Conservation (phyloP, 2,329 filamentous ascomycete genomes). For the Clarireedia paspali region DNA sequence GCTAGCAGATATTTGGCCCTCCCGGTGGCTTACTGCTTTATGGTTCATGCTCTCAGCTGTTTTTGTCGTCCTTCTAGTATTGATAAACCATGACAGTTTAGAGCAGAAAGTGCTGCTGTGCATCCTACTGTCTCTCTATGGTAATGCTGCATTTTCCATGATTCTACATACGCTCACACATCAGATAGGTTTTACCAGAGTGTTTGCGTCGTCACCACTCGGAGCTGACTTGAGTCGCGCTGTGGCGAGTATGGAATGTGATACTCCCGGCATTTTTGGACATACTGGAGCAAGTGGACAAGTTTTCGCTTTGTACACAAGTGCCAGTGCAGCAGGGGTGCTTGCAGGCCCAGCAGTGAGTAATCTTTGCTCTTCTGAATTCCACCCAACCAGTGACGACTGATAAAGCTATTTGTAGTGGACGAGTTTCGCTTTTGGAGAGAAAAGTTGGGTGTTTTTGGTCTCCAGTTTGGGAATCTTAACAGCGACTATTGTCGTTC, state of each 20-base stretch:
- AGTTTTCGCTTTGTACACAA: conserved; percentile 12
- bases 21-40: conserved; percentile 49
- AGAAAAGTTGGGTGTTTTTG: conserved; percentile 8
- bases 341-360: conserved; percentile 9
- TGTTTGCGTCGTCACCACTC: conserved; percentile 10
- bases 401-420: background rate
- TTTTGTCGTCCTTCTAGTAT: conserved; percentile 53
- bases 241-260: conserved; percentile 7
- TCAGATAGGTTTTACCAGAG: conserved; percentile 6
- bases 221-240: conserved; percentile 11
- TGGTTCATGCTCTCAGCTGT: conserved; percentile 52
- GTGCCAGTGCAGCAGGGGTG: conserved; percentile 11
- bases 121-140: conserved; percentile 51
- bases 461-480: conserved; percentile 11
- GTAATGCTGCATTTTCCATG: conserved; percentile 24
- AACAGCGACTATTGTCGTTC: conserved; percentile 6
- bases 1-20: conserved; percentile 43
- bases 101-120: conserved; percentile 58
- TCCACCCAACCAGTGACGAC: no score
- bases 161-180: background rate
- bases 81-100: conserved; percentile 49
- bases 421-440: conserved; percentile 8
- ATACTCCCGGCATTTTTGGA: conserved; percentile 11
- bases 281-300: conserved; percentile 9
- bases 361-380: no score